Base-by-base conservation (phyloP, 2,329 filamentous ascomycete genomes). In the Gaeumannomyces tritici region DNA sequence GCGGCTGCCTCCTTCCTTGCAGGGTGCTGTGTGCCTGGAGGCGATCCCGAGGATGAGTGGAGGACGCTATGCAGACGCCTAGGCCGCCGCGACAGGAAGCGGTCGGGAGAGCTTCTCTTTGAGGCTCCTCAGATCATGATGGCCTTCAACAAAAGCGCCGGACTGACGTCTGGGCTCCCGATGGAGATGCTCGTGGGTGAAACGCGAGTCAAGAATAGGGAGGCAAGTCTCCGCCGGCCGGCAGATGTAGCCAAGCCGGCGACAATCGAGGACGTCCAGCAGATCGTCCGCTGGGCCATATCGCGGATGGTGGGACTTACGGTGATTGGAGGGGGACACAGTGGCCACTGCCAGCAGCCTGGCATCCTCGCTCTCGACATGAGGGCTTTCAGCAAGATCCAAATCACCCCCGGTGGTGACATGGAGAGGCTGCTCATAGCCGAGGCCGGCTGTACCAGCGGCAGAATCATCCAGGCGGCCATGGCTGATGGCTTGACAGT, bases 311-410 rank as follows among this genome's bases (percentile, higher is more conserved):
- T 75, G 1, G 67, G 77, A 55, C 69, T 86, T 59, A 82, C 79
- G 0, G 70, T 87, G 28, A 15, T 88, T n/a, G 79, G 83, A 9
- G 85, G 86, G 0, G 76, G 85, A 18, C 84, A 88, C 67, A 83
- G 84, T 65, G 81, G 78, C 7, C 82, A 88, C 60, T 88, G 84
- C 69, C 65, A 84, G 55, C 73, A 72, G 76, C 70, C 80, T 2
- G 76, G 79, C 60, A 75, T 83, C 21, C 78, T 87, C 51, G 68
- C 83, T 0, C 66, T 88, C 27, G 83, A 88, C 64, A 87, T 88
- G 84, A 61, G 73, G 15, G 76, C 77, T 13, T 86, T 88, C 70
- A 61, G 82, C 62, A 65, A 78, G 66, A 67, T 86, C 55, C 70
- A 81, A 55, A 69, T 86, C 64, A n/a, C 79, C 62, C 33, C 63